A percentile compares a stretch with the other conserved stretches of the same genome.
phyloP scores from a whole-genome alignment of 345 rosid species.

The Camelina hispida region DNA sequence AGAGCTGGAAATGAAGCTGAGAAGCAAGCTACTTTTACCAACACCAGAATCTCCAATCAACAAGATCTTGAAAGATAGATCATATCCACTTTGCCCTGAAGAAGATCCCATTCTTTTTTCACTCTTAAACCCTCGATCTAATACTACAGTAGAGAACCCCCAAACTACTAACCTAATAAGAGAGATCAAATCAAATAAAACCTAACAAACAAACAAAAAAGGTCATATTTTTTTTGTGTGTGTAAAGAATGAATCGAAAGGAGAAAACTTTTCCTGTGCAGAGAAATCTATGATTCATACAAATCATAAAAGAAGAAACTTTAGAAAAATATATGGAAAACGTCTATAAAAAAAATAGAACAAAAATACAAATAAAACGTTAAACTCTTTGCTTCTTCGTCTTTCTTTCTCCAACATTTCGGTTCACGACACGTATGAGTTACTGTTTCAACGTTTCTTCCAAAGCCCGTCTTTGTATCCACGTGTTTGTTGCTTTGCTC shows the following conservation, averaged over 20 bases:
- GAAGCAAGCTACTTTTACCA: constrained; percentile 92
- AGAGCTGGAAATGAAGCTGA: constrained; percentile 77
- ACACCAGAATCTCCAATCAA: constrained; percentile 98
- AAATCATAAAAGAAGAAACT: constrained; percentile 24
- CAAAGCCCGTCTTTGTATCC: constrained; percentile 28
- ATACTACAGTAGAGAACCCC: constrained; percentile 37
- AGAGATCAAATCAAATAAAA: constrained; percentile 47
- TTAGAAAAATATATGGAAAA: constrained; percentile 49
- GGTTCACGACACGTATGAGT: constrained; percentile 38
- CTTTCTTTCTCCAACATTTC: constrained; percentile 26
- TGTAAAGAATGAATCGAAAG: constrained; percentile 26
- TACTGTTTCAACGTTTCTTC: constrained; percentile 37
- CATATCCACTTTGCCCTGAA: constrained; percentile 64
- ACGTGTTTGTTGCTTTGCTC: constrained; percentile 32
- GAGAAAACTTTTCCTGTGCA: constrained; percentile 21
- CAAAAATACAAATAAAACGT: constrained; percentile 47
- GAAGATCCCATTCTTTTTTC: constrained; percentile 45
- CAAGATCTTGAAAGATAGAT: constrained; percentile 89
- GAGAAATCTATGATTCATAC: constrained; percentile 23
- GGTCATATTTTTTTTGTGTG: not conserved
- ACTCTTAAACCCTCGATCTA: constrained; percentile 30
- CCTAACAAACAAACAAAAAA: constrained; percentile 28
- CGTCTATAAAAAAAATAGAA: constrained; percentile 45
- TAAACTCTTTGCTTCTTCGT: constrained; percentile 41
- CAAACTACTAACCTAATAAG: constrained; percentile 18